Percentiles rank a stretch among this genome's conserved stretches.
These are phyloP conservation scores for Sordaria brevicollis DNA, from an alignment of 495 filamentous ascomycete species.

Conservation along the genomic window DNA sequence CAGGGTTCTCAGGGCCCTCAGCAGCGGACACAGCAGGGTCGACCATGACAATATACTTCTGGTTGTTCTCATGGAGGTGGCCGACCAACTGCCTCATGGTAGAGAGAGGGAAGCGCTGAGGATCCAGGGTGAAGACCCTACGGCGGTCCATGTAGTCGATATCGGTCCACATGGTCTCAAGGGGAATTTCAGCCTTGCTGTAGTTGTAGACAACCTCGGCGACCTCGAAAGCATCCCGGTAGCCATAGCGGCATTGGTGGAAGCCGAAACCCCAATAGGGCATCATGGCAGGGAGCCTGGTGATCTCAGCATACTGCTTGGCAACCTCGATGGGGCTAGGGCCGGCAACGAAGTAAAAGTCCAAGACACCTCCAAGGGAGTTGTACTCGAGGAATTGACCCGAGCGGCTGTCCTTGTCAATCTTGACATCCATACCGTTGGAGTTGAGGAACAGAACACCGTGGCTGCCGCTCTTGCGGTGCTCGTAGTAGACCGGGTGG, in stretches of 20 bases:
- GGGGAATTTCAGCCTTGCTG: conserved; percentile 59
- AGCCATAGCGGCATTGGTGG: conserved; percentile 78
- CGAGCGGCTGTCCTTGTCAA: conserved; percentile 50
- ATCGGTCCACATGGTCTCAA: conserved; percentile 88
- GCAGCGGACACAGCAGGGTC: conserved; percentile 69
- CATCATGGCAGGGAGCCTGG: conserved; percentile 64
- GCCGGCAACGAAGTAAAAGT: conserved; percentile 77
- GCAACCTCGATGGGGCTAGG: conserved; percentile 61
- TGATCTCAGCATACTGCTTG: conserved; percentile 61
- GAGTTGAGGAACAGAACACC: conserved; percentile 77
- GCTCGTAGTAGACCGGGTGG: conserved; percentile 80
- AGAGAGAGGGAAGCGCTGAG: conserved; percentile 56
- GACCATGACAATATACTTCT: conserved; percentile 81
- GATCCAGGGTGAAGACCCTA: conserved; percentile 65
- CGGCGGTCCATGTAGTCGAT: conserved; percentile 69
- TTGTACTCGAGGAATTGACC: conserved; percentile 81
- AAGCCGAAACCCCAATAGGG: conserved; percentile 81
- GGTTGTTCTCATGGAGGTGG: conserved; percentile 62
- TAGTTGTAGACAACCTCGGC: conserved; percentile 78
- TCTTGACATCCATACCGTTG: conserved; percentile 82
- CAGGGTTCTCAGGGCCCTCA: conserved; percentile 56
- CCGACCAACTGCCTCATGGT: conserved; percentile 59
- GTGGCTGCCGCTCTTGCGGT: conserved; percentile 59
- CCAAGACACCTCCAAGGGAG: conserved; percentile 66
- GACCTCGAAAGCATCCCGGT: conserved; percentile 64